Percentiles rank a stretch among this genome's conserved stretches.
Conservation (phyloP, 2,329 filamentous ascomycete genomes). For the Paraphoma chrysanthemicola region DNA sequence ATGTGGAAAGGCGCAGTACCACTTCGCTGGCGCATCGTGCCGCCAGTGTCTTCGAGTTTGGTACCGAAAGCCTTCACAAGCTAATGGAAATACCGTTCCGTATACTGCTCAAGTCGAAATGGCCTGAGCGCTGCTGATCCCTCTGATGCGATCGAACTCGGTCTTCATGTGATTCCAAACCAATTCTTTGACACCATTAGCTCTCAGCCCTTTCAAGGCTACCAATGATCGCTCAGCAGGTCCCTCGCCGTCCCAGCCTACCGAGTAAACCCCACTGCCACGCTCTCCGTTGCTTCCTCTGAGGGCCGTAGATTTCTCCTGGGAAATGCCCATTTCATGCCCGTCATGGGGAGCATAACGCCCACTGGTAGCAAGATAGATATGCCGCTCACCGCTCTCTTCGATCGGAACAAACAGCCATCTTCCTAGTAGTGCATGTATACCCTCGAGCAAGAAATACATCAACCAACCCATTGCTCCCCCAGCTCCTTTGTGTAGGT, state of each 20-base stretch:
- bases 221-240: conserved; percentile 10
- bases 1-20: too few species aligned
- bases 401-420: conserved; percentile 18
- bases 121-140: background rate
- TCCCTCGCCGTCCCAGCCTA: conserved; percentile 27
- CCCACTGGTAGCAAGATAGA: conserved; percentile 33
- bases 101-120: too few species aligned
- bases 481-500: conserved; percentile 1
- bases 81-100: too few species aligned
- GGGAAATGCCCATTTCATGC: conserved; percentile 11
- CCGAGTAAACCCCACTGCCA: conserved; percentile 28
- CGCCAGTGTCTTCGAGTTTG: too few species aligned
- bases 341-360: conserved; percentile 20
- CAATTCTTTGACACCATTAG: conserved; percentile 28
- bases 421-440: conserved; percentile 17
- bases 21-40: too few species aligned
- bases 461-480: conserved; percentile 4
- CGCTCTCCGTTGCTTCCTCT: conserved; percentile 16
- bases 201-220: conserved; percentile 13
- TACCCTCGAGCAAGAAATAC: background rate
- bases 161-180: conserved; percentile 37
- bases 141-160: conserved; percentile 19
- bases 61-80: too few species aligned
- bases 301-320: background rate
- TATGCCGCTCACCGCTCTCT: conserved; percentile 40